phyloP scores from a whole-genome alignment of 352 stramenopile genomes.

The Globisporangium rhizosaccharum region DNA sequence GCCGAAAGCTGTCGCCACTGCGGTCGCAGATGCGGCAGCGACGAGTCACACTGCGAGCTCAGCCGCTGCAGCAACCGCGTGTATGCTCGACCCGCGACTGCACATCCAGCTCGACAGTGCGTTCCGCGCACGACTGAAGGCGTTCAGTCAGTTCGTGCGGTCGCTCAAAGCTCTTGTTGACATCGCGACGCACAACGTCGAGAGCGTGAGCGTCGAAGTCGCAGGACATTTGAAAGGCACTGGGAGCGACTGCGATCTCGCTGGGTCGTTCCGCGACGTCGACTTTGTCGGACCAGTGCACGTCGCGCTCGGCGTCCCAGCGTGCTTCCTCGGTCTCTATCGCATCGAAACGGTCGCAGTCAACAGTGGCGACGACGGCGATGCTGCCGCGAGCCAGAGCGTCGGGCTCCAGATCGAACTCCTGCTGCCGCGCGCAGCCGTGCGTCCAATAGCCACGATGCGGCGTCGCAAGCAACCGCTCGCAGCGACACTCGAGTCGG shows the following conservation, averaged over 20 bases:
- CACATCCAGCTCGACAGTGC: slow-evolving; percentile 35
- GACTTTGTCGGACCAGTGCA: slow-evolving; percentile 51
- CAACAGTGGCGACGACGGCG: slow-evolving; percentile 24
- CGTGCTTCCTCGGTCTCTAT: slow-evolving; percentile 55
- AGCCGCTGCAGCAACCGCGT: slow-evolving; percentile 17
- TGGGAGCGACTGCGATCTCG: slow-evolving; percentile 44
- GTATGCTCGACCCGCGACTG: slow-evolving; percentile 28
- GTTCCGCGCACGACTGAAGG: slow-evolving; percentile 44
- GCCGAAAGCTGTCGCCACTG: slow-evolving; percentile 27
- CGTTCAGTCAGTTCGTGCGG: slow-evolving; percentile 55
- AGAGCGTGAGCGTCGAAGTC: slow-evolving; percentile 46
- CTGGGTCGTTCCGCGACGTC: slow-evolving; percentile 55
- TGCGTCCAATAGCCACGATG: not conserved
- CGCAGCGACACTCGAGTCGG: slow-evolving; percentile 16
- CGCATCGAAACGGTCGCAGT: slow-evolving; percentile 44
- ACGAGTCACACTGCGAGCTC: not conserved
- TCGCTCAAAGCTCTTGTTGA: slow-evolving; percentile 45
- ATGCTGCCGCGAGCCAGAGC: not conserved
- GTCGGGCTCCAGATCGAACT: slow-evolving; percentile 55
- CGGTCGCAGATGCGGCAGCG: slow-evolving; percentile 7
- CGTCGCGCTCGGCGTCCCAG: slow-evolving; percentile 36
- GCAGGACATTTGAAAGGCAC: slow-evolving; percentile 42
- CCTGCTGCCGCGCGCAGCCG: slow-evolving; percentile 28
- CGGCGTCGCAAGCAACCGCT: not conserved
- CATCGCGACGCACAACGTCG: slow-evolving; percentile 52